phyloP scores from a whole-genome alignment of 1,139 yeast species.

The Geotrichum cucujoidarum region DNA sequence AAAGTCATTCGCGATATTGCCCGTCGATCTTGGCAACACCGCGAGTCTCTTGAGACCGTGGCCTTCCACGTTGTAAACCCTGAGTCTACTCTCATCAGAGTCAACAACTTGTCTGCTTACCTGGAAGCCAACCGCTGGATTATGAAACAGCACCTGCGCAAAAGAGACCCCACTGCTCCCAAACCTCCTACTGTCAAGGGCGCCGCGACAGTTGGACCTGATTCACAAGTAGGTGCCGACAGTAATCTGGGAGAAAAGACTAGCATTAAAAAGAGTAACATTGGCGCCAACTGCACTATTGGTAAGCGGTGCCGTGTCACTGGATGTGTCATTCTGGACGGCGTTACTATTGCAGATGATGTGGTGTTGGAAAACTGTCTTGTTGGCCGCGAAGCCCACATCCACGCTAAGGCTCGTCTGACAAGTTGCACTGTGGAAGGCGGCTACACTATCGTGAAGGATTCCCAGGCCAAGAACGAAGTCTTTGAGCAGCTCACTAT shows the following conservation, averaged over 20 bases:
- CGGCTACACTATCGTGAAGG: conserved; percentile 44
- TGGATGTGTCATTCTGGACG: conserved; percentile 74
- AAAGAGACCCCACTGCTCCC: conserved; percentile 28
- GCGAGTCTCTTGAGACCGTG: conserved; percentile 52
- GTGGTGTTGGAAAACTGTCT: conserved; percentile 74
- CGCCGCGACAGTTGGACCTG: conserved; percentile 82
- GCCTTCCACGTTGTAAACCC: conserved; percentile 46
- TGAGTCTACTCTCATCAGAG: conserved; percentile 64
- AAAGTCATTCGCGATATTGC: conserved; percentile 82
- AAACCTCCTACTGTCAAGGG: conserved; percentile 46
- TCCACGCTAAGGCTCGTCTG: conserved; percentile 40
- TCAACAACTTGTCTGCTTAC: conserved; percentile 72
- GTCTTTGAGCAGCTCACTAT: conserved; percentile 46
- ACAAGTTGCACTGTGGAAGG: conserved; percentile 84
- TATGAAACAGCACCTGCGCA: conserved; percentile 47
- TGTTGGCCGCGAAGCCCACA: conserved; percentile 61
- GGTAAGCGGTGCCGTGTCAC: conserved; percentile 86
- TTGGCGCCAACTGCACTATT: conserved; percentile 69
- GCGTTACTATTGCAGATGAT: conserved; percentile 73
- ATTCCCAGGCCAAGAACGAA: conserved; percentile 75
- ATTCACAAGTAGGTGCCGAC: conserved; percentile 64
- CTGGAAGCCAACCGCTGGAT: conserved; percentile 87
- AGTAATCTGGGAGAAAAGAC: conserved; percentile 63
- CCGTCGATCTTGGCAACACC: conserved; percentile 86
- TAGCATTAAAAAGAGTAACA: conserved; percentile 76